These are phyloP conservation scores for Avena insularis DNA, from an alignment of 176 grass and related monocot species.

Conservation along the genomic window DNA sequence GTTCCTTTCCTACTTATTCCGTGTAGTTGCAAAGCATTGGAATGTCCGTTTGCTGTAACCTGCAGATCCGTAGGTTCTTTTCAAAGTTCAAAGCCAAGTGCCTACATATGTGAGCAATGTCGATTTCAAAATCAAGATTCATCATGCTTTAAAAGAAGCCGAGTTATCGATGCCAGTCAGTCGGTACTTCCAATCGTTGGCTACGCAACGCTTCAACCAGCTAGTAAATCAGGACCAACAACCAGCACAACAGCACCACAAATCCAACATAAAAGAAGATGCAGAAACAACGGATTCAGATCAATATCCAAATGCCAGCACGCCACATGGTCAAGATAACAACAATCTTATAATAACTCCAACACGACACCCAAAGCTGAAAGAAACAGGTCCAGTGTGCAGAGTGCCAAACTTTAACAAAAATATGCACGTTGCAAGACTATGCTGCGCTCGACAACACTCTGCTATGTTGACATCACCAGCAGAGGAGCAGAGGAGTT, in stretches of 20 bases:
- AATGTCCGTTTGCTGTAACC: not conserved
- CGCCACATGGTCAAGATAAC: not conserved
- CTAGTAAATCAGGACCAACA: not conserved
- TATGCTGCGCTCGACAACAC: not conserved
- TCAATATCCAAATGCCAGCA: conserved; percentile 9
- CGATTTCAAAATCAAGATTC: too few species aligned
- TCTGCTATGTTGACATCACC: conserved; percentile 49
- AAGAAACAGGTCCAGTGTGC: not conserved
- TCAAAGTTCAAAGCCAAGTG: not conserved
- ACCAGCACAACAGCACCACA: not conserved
- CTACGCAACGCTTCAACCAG: too few species aligned
- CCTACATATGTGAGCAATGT: not conserved
- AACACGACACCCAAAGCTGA: conserved; percentile 17
- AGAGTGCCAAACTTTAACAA: not conserved
- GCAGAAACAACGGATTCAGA: not conserved
- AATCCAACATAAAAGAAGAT: not conserved
- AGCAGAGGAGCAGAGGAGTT: conserved; percentile 42
- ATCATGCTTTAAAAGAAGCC: too few species aligned
- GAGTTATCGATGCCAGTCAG: too few species aligned
- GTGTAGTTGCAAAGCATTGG: not conserved
- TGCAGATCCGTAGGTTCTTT: not conserved
- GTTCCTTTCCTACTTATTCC: not conserved
- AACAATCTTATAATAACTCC: conserved; percentile 15
- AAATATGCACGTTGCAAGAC: too few species aligned
- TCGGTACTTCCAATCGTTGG: too few species aligned